These are phyloP conservation scores for Aspergillus conjunctus DNA, from an alignment of 495 filamentous ascomycete genomes.

Conservation along the genomic window DNA sequence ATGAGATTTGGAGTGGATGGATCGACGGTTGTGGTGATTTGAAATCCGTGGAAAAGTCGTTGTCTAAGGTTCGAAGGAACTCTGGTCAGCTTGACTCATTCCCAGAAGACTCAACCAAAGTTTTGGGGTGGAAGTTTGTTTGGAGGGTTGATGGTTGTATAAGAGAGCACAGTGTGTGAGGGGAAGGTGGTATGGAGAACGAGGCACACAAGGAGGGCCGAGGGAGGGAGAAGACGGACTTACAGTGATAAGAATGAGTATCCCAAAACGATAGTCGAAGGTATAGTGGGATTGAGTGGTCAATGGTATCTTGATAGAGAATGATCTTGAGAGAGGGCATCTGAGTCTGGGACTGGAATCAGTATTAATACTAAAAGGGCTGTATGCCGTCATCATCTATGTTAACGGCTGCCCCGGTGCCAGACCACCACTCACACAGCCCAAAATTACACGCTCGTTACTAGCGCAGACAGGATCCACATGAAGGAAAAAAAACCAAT, in stretches of 20 bases:
- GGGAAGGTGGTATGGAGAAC: background rate
- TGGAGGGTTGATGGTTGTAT: background rate
- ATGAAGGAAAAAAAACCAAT: background rate
- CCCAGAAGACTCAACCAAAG: slow-evolving; percentile 11
- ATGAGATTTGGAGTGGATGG: background rate
- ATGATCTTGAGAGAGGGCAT: background rate
- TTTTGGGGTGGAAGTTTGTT: slow-evolving; percentile 2
- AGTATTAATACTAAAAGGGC: background rate
- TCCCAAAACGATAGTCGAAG: slow-evolving; percentile 3
- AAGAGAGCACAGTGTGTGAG: background rate
- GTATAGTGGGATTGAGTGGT: background rate
- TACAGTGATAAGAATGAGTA: background rate
- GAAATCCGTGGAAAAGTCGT: slow-evolving; percentile 8
- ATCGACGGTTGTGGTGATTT: slow-evolving; percentile 3
- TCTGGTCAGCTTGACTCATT: slow-evolving; percentile 14
- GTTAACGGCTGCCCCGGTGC: background rate
- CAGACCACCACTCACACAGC: background rate
- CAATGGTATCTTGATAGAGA: background rate
- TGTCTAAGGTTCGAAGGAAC: background rate
- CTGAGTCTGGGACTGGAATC: background rate
- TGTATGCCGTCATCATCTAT: background rate
- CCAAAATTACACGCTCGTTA: background rate
- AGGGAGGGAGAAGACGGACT: background rate
- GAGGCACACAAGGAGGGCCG: background rate
- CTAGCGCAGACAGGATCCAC: background rate